These are phyloP conservation scores for Colletotrichum sp. DNA, from an alignment of 2,329 filamentous ascomycete species.

Conservation along the genomic window DNA sequence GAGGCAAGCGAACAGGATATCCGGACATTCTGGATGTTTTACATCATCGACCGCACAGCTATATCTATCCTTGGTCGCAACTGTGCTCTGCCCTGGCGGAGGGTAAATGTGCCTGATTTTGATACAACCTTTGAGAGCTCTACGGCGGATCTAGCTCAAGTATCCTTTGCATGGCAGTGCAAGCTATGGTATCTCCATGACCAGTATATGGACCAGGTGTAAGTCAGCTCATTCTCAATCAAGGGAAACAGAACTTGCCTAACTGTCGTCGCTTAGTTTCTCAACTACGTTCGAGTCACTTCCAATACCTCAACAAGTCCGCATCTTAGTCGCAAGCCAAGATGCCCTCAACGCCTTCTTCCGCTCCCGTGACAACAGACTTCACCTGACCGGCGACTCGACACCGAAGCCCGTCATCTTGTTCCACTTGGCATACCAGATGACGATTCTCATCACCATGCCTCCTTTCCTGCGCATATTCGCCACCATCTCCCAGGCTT, in stretches of 20 bases:
- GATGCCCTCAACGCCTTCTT: conserved; percentile 21
- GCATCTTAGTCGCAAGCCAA: conserved; percentile 19
- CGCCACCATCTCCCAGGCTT: background rate
- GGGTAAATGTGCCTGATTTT: conserved; percentile 21
- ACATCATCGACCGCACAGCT: conserved; percentile 22
- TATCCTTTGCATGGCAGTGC: conserved; percentile 22
- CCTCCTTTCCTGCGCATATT: conserved; percentile 22
- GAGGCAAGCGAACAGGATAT: conserved; percentile 19
- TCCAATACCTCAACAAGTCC: conserved; percentile 19
- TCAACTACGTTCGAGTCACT: conserved; percentile 19
- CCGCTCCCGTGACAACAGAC: conserved; percentile 8
- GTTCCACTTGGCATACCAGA: conserved; percentile 23
- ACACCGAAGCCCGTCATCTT: conserved; percentile 19
- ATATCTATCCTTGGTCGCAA: conserved; percentile 22
- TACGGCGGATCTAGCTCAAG: conserved; percentile 4
- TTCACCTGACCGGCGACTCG: conserved; percentile 3
- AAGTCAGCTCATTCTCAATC: background rate
- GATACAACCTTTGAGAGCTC: conserved; percentile 10
- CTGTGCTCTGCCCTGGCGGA: conserved; percentile 20
- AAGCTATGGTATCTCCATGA: conserved; percentile 23
- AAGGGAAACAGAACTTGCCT: background rate
- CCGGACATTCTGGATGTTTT: conserved; percentile 24
- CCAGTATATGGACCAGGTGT: conserved; percentile 24
- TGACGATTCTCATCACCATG: conserved; percentile 21
- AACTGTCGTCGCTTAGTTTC: background rate